Evolutionary conservation across 495 filamentous ascomycete genomes (phyloP).

Genomic region (Tuber magnatum): DNA sequence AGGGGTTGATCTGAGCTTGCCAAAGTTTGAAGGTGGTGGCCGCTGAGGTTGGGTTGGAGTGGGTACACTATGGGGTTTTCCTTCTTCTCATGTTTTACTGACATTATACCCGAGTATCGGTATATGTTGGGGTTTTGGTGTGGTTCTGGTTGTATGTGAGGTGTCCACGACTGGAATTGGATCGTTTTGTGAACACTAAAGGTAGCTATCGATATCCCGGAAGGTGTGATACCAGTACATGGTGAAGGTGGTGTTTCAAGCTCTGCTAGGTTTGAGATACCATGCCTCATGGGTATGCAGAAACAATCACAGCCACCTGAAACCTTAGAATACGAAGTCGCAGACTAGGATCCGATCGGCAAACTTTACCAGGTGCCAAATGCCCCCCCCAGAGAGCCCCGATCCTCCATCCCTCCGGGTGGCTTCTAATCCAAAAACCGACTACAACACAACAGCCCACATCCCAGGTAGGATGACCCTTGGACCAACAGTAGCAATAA

Average conservation of each 20-base stretch:
- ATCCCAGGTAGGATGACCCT: not conserved
- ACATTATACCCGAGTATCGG: no score
- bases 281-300: not conserved
- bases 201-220: not conserved
- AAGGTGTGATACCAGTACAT: no score
- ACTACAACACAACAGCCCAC: not conserved
- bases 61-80: not conserved
- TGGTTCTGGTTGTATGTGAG: not conserved
- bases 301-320: not conserved
- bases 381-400: not conserved
- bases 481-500: not conserved
- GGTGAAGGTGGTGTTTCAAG: not conserved
- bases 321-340: not conserved
- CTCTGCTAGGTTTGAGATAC: not conserved
- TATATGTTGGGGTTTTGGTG: not conserved
- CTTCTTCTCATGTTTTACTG: not conserved
- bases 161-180: not conserved
- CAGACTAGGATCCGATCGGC: not conserved
- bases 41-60: not conserved
- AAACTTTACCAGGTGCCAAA: not conserved
- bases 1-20: conserved; percentile 20
- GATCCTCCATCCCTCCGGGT: not conserved
- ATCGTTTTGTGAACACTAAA: not conserved
- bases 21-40: not conserved
- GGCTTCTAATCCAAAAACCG: not conserved